phyloP scores from a whole-genome alignment of 305 asterid species.

The Withania somnifera region DNA sequence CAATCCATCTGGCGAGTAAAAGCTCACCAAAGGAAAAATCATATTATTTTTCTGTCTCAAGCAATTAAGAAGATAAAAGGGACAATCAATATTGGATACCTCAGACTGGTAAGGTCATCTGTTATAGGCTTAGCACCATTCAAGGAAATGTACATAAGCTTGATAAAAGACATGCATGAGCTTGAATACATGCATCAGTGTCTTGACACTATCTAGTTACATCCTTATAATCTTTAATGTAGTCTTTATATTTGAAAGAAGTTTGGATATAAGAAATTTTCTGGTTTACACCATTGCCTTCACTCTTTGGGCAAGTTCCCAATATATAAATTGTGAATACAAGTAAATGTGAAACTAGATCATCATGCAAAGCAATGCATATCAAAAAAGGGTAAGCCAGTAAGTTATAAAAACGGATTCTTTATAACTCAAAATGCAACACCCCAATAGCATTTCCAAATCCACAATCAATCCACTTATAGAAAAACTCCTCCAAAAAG shows the following conservation, averaged over 20 bases:
- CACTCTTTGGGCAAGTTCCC: background rate
- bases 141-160: background rate
- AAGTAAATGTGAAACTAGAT: background rate
- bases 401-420: background rate
- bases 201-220: background rate
- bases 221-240: background rate
- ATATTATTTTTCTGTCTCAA: background rate
- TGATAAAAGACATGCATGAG: background rate
- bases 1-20: background rate
- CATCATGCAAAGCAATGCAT: background rate
- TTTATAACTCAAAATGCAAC: background rate
- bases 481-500: background rate
- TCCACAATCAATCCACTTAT: slow-evolving; percentile 3
- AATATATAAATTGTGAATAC: background rate
- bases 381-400: background rate
- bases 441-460: slow-evolving; percentile 5
- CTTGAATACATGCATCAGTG: background rate
- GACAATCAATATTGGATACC: background rate
- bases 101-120: background rate
- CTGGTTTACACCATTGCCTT: background rate
- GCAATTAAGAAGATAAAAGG: background rate
- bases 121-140: background rate
- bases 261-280: background rate
- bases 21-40: background rate
- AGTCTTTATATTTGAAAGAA: background rate